Conservation (phyloP, 2,329 filamentous ascomycete genomes). For the Diaporthe sp. region DNA sequence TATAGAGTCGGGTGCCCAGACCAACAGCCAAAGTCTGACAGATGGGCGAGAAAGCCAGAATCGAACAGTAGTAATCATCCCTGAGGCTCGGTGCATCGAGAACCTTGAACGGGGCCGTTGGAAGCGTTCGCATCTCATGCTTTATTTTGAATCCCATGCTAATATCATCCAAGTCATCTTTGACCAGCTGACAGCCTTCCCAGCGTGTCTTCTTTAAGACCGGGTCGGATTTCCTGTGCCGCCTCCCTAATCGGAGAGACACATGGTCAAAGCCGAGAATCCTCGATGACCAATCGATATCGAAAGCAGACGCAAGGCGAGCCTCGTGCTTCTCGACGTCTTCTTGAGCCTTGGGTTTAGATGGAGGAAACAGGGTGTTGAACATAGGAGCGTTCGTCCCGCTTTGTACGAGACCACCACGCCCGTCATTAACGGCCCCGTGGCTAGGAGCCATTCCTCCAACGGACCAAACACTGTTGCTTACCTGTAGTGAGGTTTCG, state of each 20-base stretch:
- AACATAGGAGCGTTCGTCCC: conserved; percentile 79
- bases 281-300: conserved; percentile 76
- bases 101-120: conserved; percentile 84
- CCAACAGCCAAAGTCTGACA: conserved; percentile 85
- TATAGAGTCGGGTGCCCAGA: conserved; percentile 81
- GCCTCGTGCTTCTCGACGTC: conserved; percentile 76
- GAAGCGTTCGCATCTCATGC: conserved; percentile 60
- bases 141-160: conserved; percentile 38
- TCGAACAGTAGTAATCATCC: conserved; percentile 95
- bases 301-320: conserved; percentile 81
- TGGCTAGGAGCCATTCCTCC: conserved; percentile 73
- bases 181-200: conserved; percentile 55
- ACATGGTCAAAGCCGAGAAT: conserved; percentile 67
- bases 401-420: conserved; percentile 72
- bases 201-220: conserved; percentile 46
- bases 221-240: conserved; percentile 31
- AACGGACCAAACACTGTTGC: conserved; percentile 80
- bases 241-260: conserved; percentile 36
- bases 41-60: conserved; percentile 84
- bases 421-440: conserved; percentile 67
- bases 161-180: conserved; percentile 37
- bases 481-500: conserved; percentile 58
- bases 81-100: conserved; percentile 89
- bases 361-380: conserved; percentile 59
- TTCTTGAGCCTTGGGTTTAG: conserved; percentile 59